phyloP scores from a whole-genome alignment of 164 flowering plant genomes.

The Malania oleifera region DNA sequence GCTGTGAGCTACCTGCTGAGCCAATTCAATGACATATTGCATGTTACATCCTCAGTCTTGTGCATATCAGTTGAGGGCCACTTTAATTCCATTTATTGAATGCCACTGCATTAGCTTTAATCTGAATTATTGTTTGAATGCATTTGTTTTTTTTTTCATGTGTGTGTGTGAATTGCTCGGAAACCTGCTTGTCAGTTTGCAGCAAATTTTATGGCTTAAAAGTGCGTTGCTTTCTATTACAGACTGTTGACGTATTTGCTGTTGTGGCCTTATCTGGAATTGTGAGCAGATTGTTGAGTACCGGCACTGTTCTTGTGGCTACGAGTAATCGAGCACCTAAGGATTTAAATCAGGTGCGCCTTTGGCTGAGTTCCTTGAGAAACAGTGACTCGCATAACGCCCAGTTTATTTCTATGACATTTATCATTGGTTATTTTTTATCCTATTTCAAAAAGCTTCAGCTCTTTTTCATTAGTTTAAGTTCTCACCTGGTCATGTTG shows the following conservation, averaged over 20 bases:
- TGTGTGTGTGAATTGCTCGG: neutral
- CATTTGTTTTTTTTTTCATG: neutral
- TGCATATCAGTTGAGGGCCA: too few species aligned
- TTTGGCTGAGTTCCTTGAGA: neutral
- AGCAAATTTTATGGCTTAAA: constrained; percentile 14
- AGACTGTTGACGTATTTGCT: constrained; percentile 99
- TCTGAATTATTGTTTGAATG: neutral
- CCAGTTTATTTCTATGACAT: neutral
- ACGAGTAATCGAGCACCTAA: constrained; percentile 93
- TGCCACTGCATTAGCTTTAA: too few species aligned
- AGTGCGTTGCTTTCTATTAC: constrained; percentile 32
- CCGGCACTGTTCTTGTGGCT: constrained; percentile 95
- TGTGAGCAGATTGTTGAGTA: constrained; percentile 83
- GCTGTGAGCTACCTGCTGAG: too few species aligned
- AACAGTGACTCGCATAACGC: neutral
- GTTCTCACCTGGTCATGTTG: too few species aligned
- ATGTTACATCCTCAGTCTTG: too few species aligned
- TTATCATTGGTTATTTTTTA: neutral
- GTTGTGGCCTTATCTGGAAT: constrained; percentile 99
- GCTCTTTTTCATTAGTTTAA: too few species aligned
- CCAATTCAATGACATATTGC: too few species aligned
- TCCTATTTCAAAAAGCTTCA: neutral
- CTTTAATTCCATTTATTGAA: too few species aligned
- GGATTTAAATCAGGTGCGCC: constrained; percentile 78
- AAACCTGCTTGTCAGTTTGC: constrained; percentile 2